Evolutionary conservation across 768 basidiomycete genomes (phyloP), one percentile per base, ranked within the genome.

Genomic region (Mycena capillaripes): DNA sequence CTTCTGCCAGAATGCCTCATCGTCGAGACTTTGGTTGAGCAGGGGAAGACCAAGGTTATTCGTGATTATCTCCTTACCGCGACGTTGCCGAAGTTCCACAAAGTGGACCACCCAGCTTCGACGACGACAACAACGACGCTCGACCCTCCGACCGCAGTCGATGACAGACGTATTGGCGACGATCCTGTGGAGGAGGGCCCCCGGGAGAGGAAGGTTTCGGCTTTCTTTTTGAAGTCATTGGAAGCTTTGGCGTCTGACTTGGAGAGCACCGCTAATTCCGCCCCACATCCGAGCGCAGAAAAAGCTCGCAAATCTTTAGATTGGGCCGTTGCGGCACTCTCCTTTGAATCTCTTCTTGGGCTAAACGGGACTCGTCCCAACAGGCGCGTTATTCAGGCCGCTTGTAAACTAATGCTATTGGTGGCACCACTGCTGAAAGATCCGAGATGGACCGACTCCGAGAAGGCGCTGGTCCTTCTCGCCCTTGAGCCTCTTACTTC

Each of bases 41-140:
- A 95, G 72, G 81, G 82, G 32, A 85, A 84, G 62, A 89, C 89
- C 3, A 80, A 82, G 50, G 82, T 89, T 30, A 91, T 97, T 66
- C 90, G 91, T 16, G 89, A 93, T 72, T 97, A 90, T 78, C 76
- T 95, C 14, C 83, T 97, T 2, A 78, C 88, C 66, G 92, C 92
- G n/a, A 85, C 79, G 56, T 82, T 97, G 25, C 92, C 93, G 0
- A 61, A 79, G 2, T 84, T 88, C 75, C 59, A 44, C 25, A 65
- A 75, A 14, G 44, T 30, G 16, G 57, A 66, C 36, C 38, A 29
- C 27, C 36, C 50, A 27, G n/a, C 38, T 36, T 32, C 60, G 9
- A 30, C 62, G 23, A 53, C 23, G 32, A 14, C 60, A 7, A 30
- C 62, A 19, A 53, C 23, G 32, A 14, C 70, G 11, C 64, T 62